Base-by-base conservation (phyloP, 1,284 basidiomycete species). In the Porodaedalea pini region DNA sequence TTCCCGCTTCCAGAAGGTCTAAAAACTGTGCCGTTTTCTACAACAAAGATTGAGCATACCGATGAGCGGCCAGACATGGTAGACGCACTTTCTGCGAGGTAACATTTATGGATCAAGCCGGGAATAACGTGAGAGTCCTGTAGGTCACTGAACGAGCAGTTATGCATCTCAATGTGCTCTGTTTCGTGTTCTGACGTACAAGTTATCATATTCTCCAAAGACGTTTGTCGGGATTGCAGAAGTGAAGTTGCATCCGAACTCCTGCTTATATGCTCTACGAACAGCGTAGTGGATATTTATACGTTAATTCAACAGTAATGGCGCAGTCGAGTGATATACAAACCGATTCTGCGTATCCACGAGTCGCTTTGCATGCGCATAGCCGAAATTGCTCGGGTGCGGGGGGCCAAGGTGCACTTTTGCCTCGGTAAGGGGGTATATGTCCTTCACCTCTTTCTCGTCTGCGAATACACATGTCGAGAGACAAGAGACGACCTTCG, bases 201-300 rank as follows among this genome's bases (percentile, higher is more conserved):
- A 90, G 73, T 90, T 92, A 69, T 92, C 89, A 65, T 89, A 70
- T 0, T 88, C 87, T 6, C 93, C 92, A 67, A 94, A 95, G 15
- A 95, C 84, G 68, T 94, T 95, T 8, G 93, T 95, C 1, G 93
- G 93, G 67, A 96, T 95, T 10, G 92, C 92, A 32, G 90, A 90
- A 1, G 92, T 94, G 69, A 94, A 95, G 72, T 91, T 90, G 73
- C 83, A 85, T 8, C 92, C 93, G 65, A 87, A 93, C 70, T 94
- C 86, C 64, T 94, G 90, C 71, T 92, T 86, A 78, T 95, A 95
- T 0, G 92, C 92, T 62, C 91, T 92, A 61, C 4, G 53, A 11
- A 8, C 10, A 27, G n/a, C 4, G 19, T 1, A 25, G 23, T 19
- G 11, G 8, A 11, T 34, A n/a, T 17, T 47, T n/a, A 25, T 32